Conservation (phyloP, 208 protist genomes). For the Acanthamoeba divionensis region DNA sequence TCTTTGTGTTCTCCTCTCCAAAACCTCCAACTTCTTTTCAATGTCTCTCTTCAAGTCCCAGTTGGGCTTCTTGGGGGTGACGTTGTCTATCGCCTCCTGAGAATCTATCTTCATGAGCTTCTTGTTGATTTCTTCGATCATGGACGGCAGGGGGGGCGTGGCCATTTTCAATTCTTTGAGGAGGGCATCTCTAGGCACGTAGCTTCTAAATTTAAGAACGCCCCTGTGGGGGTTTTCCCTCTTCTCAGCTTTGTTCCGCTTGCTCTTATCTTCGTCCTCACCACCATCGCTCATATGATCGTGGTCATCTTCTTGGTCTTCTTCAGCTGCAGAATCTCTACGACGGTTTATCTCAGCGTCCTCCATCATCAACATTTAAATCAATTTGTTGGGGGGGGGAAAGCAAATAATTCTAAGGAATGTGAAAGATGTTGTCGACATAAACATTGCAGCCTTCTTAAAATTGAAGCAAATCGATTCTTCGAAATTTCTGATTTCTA, state of each 20-base stretch:
- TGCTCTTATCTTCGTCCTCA: conserved; percentile 1
- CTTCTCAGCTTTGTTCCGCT: not conserved
- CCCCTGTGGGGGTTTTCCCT: not conserved
- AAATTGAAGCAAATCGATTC: too few species aligned
- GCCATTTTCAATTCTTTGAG: not conserved
- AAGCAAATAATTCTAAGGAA: too few species aligned
- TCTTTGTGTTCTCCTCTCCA: conserved; percentile 68
- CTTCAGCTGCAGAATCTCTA: not conserved
- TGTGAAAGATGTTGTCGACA: too few species aligned
- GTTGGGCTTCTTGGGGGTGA: conserved; percentile 73
- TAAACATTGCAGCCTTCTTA: too few species aligned
- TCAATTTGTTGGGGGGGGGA: too few species aligned
- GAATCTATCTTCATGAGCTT: not conserved
- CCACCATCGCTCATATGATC: not conserved
- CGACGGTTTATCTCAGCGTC: not conserved
- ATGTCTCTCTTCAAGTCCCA: conserved; percentile 76
- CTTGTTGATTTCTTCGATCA: conserved; percentile 21
- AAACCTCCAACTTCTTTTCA: conserved; percentile 61
- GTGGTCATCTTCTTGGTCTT: not conserved
- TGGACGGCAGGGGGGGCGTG: not conserved
- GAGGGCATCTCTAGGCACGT: not conserved
- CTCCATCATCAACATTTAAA: too few species aligned
- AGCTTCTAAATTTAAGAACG: not conserved
- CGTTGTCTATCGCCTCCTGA: conserved; percentile 16
- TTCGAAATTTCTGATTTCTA: too few species aligned